Conservation (phyloP, 1,284 basidiomycete species). For the Anthracocystis panici-leucophaei region DNA sequence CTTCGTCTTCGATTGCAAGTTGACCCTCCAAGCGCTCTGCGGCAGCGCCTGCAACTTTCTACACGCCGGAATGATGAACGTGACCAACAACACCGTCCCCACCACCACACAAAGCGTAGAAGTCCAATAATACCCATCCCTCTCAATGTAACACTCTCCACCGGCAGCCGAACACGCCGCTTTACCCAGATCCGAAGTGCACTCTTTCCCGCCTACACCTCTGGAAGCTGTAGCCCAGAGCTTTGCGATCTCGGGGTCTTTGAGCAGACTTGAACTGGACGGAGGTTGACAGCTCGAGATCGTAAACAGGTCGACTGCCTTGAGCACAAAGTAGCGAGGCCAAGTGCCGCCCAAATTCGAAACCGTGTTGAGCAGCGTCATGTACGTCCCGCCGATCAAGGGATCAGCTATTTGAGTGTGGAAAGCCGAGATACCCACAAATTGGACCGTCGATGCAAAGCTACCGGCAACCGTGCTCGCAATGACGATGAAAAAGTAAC, state of each 20-base stretch:
- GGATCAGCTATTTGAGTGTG: constrained; percentile 97
- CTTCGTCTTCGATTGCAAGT: constrained; percentile 25
- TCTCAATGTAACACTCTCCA: constrained; percentile 83
- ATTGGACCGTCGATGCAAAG: constrained; percentile 95
- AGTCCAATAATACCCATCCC: constrained; percentile 93
- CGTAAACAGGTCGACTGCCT: constrained; percentile 71
- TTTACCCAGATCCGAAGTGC: constrained; percentile 75
- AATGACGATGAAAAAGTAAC: constrained; percentile 84
- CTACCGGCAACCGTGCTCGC: constrained; percentile 85
- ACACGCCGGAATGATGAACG: constrained; percentile 86
- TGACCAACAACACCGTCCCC: constrained; percentile 79
- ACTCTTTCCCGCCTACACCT: constrained; percentile 52
- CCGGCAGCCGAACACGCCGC: constrained; percentile 79
- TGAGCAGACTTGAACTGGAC: constrained; percentile 26
- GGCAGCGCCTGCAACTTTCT: constrained; percentile 78
- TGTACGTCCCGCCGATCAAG: constrained; percentile 80
- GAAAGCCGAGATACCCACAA: constrained; percentile 97
- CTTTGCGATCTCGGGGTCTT: constrained; percentile 43
- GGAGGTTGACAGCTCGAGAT: constrained; percentile 57
- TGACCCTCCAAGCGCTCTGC: constrained; percentile 59
- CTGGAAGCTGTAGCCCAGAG: constrained; percentile 36
- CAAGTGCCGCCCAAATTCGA: constrained; percentile 97
- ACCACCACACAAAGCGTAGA: constrained; percentile 82
- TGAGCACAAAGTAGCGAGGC: constrained; percentile 92
- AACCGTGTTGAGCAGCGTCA: constrained; percentile 89